A percentile compares a stretch with the other conserved stretches of the same genome.
phyloP scores from a whole-genome alignment of 257 asterid species.

The Sherardia arvensis region DNA sequence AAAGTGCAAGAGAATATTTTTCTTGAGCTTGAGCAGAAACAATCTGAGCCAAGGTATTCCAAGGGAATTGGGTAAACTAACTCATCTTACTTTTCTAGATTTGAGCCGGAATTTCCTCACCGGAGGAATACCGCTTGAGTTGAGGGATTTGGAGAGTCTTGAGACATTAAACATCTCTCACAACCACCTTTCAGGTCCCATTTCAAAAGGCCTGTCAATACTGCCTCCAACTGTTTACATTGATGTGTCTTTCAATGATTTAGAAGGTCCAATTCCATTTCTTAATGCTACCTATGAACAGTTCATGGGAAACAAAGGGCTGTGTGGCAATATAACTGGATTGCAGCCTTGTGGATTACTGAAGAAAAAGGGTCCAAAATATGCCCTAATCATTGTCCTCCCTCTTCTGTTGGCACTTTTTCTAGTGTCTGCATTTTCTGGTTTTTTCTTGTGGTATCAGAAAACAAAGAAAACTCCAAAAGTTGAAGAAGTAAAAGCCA shows the following conservation, averaged over 20 bases:
- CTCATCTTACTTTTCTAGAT: slow-evolving; percentile 1
- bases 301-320: neutral
- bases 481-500: neutral
- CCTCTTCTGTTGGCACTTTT: slow-evolving; percentile 10
- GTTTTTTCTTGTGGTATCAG: slow-evolving; percentile 1
- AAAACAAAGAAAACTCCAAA: neutral
- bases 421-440: slow-evolving; percentile 3
- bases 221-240: slow-evolving; percentile 8
- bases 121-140: neutral
- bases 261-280: slow-evolving; percentile 35
- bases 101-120: neutral
- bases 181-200: slow-evolving; percentile 19
- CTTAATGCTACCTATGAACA: slow-evolving; percentile 12
- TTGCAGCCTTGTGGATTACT: slow-evolving; percentile 12
- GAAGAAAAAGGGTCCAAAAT: neutral
- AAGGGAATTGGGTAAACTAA: slow-evolving; percentile 17
- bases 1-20: slow-evolving; percentile 7
- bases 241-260: slow-evolving; percentile 8
- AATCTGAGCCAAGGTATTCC: slow-evolving; percentile 20
- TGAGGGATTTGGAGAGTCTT: neutral
- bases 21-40: slow-evolving; percentile 26
- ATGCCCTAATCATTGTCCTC: slow-evolving; percentile 5
- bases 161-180: neutral
- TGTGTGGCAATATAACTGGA: neutral
- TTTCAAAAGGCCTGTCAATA: slow-evolving; percentile 18